phyloP scores from a whole-genome alignment of 1,284 basidiomycete genomes.

The Cerioporus squamosus region DNA sequence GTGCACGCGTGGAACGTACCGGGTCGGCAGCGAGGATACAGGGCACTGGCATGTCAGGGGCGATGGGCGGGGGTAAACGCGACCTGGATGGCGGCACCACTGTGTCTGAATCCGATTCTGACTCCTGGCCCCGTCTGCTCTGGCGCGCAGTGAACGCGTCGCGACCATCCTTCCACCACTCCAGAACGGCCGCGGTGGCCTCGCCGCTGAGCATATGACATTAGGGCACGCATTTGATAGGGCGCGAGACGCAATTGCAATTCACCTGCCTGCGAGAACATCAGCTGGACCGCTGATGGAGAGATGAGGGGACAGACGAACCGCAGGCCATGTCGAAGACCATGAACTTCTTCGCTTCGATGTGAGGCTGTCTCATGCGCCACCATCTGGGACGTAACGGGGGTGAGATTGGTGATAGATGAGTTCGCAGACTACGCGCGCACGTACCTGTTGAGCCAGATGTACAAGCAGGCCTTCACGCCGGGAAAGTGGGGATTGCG shows the following conservation, averaged over 20 bases:
- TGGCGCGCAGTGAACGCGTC: constrained; percentile 14
- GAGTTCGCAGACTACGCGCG: constrained; percentile 15
- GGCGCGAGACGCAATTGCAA: background rate
- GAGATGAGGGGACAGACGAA: constrained; percentile 33
- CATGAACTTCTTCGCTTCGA: constrained; percentile 29
- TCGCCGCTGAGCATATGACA: constrained; percentile 28
- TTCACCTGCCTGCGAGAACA: constrained; percentile 25
- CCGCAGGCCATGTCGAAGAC: constrained; percentile 58
- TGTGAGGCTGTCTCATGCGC: constrained; percentile 36
- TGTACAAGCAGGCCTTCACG: constrained; percentile 58
- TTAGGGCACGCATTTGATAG: background rate
- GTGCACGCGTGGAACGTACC: constrained; percentile 34
- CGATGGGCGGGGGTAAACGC: constrained; percentile 19
- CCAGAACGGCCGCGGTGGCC: constrained; percentile 30
- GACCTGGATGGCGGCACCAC: constrained; percentile 1
- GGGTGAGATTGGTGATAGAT: no score
- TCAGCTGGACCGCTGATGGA: background rate
- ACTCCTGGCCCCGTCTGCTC: background rate
- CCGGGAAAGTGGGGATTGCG: constrained; percentile 77
- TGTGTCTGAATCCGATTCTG: constrained; percentile 8
- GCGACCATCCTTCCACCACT: constrained; percentile 34
- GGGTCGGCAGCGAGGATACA: constrained; percentile 42
- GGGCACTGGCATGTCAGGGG: constrained; percentile 24
- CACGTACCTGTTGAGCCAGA: constrained; percentile 54
- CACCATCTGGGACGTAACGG: constrained; percentile 41